Conservation (phyloP, 2,329 filamentous ascomycete species). For the Sphaerulina populicola region DNA sequence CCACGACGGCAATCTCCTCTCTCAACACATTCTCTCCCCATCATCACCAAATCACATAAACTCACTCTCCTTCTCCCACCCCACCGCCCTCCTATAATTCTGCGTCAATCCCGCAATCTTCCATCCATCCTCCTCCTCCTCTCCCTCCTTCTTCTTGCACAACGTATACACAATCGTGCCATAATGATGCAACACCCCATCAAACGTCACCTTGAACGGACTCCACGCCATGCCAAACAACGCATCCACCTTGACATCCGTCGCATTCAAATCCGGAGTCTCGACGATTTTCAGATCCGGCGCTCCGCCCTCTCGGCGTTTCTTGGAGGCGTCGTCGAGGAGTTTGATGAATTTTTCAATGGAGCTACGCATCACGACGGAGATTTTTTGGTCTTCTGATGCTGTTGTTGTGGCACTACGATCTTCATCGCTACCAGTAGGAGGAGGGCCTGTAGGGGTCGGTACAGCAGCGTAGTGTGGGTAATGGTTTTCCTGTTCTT, state of each 20-base stretch:
- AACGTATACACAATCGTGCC: constrained; percentile 16
- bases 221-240: constrained; percentile 17
- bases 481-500: background rate
- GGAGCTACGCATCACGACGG: constrained; percentile 5
- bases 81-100: constrained; percentile 19
- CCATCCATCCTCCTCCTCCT: constrained; percentile 13
- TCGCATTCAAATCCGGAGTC: constrained; percentile 13
- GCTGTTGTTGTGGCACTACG: background rate
- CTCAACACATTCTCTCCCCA: background rate
- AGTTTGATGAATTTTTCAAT: constrained; percentile 19
- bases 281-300: constrained; percentile 13
- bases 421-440: background rate
- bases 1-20: too few relatives aligned
- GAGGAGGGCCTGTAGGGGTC: constrained; percentile 1
- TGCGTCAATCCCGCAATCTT: constrained; percentile 20
- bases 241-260: constrained; percentile 15
- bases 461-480: background rate
- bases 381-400: constrained; percentile 2
- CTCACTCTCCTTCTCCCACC: constrained; percentile 16
- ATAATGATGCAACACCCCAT: constrained; percentile 21
- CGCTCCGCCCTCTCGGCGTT: constrained; percentile 6
- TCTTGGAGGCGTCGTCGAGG: constrained; percentile 15
- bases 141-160: background rate
- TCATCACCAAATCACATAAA: background rate
- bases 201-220: constrained; percentile 20